Evolutionary conservation across 2,329 filamentous ascomycete species (phyloP).

Genomic region (Rhytidhysteron rufulum): DNA sequence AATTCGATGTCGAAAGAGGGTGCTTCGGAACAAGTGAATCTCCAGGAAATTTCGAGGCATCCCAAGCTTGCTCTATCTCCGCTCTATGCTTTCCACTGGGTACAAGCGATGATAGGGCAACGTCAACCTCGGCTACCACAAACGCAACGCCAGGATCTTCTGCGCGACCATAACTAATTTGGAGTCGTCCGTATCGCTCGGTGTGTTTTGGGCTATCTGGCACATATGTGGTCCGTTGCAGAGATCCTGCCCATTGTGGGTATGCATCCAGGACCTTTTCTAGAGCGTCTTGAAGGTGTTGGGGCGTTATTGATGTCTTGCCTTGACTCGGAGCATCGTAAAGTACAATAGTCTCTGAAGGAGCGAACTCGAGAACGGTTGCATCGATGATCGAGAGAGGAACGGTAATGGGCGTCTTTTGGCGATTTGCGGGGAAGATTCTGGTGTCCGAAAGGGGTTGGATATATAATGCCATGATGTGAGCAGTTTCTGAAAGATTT

Average conservation of each 20-base stretch:
- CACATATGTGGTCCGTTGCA: slow-evolving; percentile 1
- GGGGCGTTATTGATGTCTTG: neutral
- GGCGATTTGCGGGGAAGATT: too few species aligned
- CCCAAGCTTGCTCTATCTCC: neutral
- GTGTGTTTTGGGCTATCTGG: neutral
- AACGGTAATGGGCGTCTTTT: neutral
- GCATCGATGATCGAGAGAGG: slow-evolving; percentile 17
- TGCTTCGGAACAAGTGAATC: slow-evolving; percentile 2
- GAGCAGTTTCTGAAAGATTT: too few species aligned
- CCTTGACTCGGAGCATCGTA: slow-evolving; percentile 1
- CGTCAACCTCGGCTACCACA: neutral
- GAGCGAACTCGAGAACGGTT: slow-evolving; percentile 2
- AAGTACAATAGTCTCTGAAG: slow-evolving; percentile 2
- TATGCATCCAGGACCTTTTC: slow-evolving; percentile 1
- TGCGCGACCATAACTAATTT: slow-evolving; percentile 1
- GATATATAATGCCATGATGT: too few species aligned
- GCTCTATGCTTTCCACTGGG: neutral
- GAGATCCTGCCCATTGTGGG: slow-evolving; percentile 3
- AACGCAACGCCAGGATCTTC: slow-evolving; percentile 5
- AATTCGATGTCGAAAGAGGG: neutral
- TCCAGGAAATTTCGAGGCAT: slow-evolving; percentile 1
- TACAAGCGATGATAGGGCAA: neutral
- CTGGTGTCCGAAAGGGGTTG: too few species aligned
- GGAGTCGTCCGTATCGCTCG: slow-evolving; percentile 1
- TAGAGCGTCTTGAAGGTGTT: neutral